Evolutionary conservation across 768 basidiomycete species (phyloP).

Genomic region (Tylopilus felleus): DNA sequence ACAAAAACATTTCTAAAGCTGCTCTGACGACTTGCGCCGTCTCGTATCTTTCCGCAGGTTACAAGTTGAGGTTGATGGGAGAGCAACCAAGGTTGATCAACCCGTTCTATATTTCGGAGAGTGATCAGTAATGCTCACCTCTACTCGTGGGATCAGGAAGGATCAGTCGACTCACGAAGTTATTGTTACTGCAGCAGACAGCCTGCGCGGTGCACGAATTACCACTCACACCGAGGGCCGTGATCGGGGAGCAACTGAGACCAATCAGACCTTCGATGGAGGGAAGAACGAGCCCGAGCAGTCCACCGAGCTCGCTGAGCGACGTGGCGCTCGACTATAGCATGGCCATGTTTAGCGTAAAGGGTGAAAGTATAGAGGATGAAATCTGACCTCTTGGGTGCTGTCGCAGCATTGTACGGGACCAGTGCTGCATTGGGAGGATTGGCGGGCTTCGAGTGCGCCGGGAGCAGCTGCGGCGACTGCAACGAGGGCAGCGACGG

Average conservation of each 20-base stretch:
- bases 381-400: neutral
- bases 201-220: neutral
- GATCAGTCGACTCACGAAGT: no score
- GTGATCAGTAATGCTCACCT: no score
- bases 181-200: no score
- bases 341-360: neutral
- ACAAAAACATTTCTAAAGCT: no score
- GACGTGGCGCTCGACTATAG: neutral
- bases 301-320: neutral
- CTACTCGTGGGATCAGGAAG: no score
- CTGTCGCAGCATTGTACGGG: conserved; percentile 4
- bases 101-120: no score
- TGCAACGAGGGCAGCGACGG: conserved; percentile 10
- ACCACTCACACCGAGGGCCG: neutral
- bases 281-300: neutral
- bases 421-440: conserved; percentile 13
- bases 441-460: neutral
- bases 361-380: neutral
- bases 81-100: no score
- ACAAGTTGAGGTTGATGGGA: no score
- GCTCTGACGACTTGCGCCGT: no score
- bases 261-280: neutral
- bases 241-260: conserved; percentile 1
- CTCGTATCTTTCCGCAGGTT: no score
- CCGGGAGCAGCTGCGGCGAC: conserved; percentile 9